Base-by-base conservation (phyloP, 2,329 filamentous ascomycete genomes). In the Nothopassalora personata region DNA sequence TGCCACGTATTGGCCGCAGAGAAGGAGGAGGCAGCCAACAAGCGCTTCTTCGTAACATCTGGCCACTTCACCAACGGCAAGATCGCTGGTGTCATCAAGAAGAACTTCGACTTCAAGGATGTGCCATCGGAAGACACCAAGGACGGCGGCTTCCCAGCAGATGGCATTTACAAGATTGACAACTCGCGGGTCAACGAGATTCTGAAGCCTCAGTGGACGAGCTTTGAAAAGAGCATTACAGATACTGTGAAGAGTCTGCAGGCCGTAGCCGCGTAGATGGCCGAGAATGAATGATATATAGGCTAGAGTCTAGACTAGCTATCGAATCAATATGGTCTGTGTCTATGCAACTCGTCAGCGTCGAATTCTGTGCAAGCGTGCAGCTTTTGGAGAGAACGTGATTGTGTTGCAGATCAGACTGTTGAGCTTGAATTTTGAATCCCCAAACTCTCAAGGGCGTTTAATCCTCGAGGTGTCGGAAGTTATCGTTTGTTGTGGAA, bases 171-270 rank as follows among this genome's bases (percentile, higher is more conserved):
- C 70, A 73, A 74, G 51, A 83, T 80, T 67, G 79, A 87, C 71
- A 87, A 84, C 65, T 75, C 71, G 50, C 77, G 80, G 66, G 80
- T 79, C 5, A 47, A 57, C 4, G 74, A 83, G 54, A 66, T 88
- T 0, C 66, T 90, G 50, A 85, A 84, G 0, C 64, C 89, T 27
- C 76, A 84, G 67, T 89, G 85, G 67, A 82, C 70, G 60, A 71
- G 73, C 0, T 73, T 90, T 46, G 81, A 87, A 68, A 74, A 83
- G 68, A 82, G 79, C 53, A 80, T 89, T 56, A 72, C 77, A 19
- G 86, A 88, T 72, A 81, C 83, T 5, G 83, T 87, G 18, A 83
- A 83, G 73, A 86, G 82, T 33, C 72, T 91, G 67, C 80, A 87
- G 69, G 75, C 73, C 39, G 78, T 81, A 49, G 79, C 79, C 0